These are phyloP conservation scores for Rostrohypoxylon terebratum DNA, from an alignment of 495 filamentous ascomycete genomes.

Conservation along the genomic window DNA sequence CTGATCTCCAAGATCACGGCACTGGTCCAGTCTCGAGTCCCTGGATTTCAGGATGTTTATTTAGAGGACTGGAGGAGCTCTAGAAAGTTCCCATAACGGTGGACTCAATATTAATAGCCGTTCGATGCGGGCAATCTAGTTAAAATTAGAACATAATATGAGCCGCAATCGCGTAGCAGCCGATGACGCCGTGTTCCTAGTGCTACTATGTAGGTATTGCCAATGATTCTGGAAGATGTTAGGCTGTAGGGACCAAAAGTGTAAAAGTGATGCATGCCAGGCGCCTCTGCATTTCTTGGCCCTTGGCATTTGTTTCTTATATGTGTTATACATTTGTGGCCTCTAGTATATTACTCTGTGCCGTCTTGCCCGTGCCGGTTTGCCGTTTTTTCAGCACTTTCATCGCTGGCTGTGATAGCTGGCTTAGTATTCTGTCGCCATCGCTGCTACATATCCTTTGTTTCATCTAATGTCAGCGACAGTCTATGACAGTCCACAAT, in stretches of 20 bases:
- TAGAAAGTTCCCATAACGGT: slow-evolving; percentile 2
- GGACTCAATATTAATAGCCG: background rate
- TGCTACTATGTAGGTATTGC: background rate
- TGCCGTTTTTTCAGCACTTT: slow-evolving; percentile 8
- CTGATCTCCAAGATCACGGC: slow-evolving; percentile 37
- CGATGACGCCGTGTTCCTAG: background rate
- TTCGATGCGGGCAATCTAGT: slow-evolving; percentile 1
- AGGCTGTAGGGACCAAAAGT: slow-evolving; percentile 1
- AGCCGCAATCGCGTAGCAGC: slow-evolving; percentile 21
- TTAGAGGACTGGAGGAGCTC: slow-evolving; percentile 8
- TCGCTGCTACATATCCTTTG: background rate
- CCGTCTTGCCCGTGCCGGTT: slow-evolving; percentile 29
- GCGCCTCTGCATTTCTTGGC: slow-evolving; percentile 15
- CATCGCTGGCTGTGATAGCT: background rate
- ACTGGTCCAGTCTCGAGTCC: slow-evolving; percentile 23
- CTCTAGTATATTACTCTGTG: slow-evolving; percentile 12
- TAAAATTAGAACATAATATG: slow-evolving; percentile 41
- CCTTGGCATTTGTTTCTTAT: slow-evolving; percentile 24
- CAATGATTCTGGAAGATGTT: slow-evolving; percentile 3
- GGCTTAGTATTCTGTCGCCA: background rate
- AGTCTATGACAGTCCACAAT: background rate
- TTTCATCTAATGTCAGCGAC: background rate
- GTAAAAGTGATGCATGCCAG: background rate
- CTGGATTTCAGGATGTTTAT: slow-evolving; percentile 3
- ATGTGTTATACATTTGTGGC: slow-evolving; percentile 16